Evolutionary conservation across 306 rosid genomes (phyloP).

Genomic region (Cyamopsis tetragonoloba): DNA sequence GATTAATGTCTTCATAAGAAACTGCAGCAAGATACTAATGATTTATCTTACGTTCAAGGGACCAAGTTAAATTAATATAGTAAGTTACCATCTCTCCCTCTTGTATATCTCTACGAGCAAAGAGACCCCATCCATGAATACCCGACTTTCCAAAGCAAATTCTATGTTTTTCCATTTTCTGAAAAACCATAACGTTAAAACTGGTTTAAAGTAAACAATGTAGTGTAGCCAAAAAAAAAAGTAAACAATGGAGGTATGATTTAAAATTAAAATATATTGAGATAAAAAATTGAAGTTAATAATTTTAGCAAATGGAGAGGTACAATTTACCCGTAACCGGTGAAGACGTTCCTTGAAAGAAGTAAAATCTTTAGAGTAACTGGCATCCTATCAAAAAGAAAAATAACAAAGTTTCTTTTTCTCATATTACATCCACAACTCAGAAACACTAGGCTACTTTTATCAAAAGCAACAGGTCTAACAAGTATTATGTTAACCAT

Average conservation of each 20-base stretch:
- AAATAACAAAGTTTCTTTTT: slow-evolving; percentile 16
- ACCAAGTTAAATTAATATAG: slow-evolving; percentile 5
- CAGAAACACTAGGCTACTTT: slow-evolving; percentile 5
- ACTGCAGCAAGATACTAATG: background rate
- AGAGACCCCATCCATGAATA: slow-evolving; percentile 99
- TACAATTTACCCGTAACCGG: slow-evolving; percentile 60
- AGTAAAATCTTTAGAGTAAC: slow-evolving; percentile 55
- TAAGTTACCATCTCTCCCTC: slow-evolving; percentile 92
- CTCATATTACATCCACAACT: slow-evolving; percentile 10
- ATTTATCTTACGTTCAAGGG: background rate
- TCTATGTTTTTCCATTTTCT: slow-evolving; percentile 73
- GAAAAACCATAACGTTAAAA: slow-evolving; percentile 27
- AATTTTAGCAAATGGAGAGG: slow-evolving; percentile 18
- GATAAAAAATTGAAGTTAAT: background rate
- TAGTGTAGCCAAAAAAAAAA: too few relatives aligned
- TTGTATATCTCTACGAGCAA: slow-evolving; percentile 82
- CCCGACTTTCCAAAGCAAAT: slow-evolving; percentile 97
- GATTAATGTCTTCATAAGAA: slow-evolving; percentile 11
- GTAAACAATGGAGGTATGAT: background rate
- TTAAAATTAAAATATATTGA: background rate
- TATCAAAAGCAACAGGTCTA: slow-evolving; percentile 9
- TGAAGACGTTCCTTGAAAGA: slow-evolving; percentile 84
- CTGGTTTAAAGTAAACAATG: background rate
- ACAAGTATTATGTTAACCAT: background rate
- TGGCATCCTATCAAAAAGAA: slow-evolving; percentile 57